phyloP scores from a whole-genome alignment of 139 green algal genomes.

The Ulvella scutata region DNA sequence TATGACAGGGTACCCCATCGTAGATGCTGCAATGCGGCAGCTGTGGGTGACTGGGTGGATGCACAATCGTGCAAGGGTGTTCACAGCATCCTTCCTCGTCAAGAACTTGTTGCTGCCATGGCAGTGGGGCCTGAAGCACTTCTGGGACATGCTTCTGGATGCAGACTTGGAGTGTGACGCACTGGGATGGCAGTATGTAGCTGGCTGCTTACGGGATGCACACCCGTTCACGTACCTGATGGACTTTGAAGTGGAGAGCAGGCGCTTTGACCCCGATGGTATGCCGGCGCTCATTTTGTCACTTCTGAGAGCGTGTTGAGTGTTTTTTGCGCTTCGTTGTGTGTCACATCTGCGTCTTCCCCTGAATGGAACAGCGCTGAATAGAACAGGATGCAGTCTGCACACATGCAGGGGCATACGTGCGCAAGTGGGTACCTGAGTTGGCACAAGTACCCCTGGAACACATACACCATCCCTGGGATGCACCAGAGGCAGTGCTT shows the following conservation, averaged over 20 bases:
- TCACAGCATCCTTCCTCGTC: constrained; percentile 63
- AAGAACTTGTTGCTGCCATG: constrained; percentile 87
- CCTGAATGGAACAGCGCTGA: no score
- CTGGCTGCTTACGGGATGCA: constrained; percentile 52
- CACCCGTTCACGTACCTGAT: constrained; percentile 67
- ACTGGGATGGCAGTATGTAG: constrained; percentile 71
- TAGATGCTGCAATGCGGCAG: constrained; percentile 77
- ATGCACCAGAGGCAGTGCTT: constrained; percentile 36
- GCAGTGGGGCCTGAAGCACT: constrained; percentile 94
- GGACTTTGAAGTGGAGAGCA: constrained; percentile 40
- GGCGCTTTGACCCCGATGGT: constrained; percentile 62
- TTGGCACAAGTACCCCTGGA: constrained; percentile 49
- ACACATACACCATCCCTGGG: constrained; percentile 44
- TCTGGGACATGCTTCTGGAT: constrained; percentile 79
- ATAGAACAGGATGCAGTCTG: no score
- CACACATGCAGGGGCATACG: constrained; percentile 34
- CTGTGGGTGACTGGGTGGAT: constrained; percentile 72
- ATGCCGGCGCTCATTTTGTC: constrained; percentile 14
- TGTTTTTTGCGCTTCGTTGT: no score
- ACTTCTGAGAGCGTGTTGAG: no score
- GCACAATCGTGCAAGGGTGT: constrained; percentile 67
- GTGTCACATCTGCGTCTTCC: no score
- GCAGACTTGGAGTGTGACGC: constrained; percentile 82
- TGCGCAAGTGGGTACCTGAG: constrained; percentile 75
- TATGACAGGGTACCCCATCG: constrained; percentile 69